phyloP scores from a whole-genome alignment of 2,329 filamentous ascomycete genomes.

The Pseudogymnoascus sp. region DNA sequence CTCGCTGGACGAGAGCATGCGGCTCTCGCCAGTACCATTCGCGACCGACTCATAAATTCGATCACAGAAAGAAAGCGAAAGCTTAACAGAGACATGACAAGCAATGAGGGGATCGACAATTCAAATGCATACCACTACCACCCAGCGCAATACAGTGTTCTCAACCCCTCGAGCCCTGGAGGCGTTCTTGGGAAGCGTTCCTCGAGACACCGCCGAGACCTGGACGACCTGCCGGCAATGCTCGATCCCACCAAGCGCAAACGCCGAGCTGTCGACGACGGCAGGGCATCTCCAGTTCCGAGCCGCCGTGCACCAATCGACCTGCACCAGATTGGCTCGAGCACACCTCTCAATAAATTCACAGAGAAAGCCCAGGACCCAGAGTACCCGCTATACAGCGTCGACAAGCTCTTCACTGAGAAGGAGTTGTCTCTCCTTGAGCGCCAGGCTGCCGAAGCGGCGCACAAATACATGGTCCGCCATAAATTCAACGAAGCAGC shows the following conservation, averaged over 20 bases:
- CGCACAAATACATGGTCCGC: conserved; percentile 52
- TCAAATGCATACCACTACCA: conserved; percentile 57
- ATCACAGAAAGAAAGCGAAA: conserved; percentile 57
- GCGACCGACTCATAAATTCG: conserved; percentile 58
- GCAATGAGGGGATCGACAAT: conserved; percentile 54
- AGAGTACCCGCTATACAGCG: conserved; percentile 50
- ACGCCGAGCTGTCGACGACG: conserved; percentile 50
- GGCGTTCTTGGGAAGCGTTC: conserved; percentile 55
- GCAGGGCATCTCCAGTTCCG: conserved; percentile 50
- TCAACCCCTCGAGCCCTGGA: conserved; percentile 55
- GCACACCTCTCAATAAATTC: conserved; percentile 51
- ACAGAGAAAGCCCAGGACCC: conserved; percentile 49
- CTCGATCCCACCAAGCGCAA: conserved; percentile 54
- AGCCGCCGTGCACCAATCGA: conserved; percentile 45
- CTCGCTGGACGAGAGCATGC: conserved; percentile 54
- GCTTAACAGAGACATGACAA: conserved; percentile 57
- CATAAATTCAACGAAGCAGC: conserved; percentile 30
- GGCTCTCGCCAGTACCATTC: conserved; percentile 50
- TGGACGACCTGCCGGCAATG: conserved; percentile 48
- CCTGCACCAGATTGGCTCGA: conserved; percentile 35
- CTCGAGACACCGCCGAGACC: conserved; percentile 49
- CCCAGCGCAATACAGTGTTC: conserved; percentile 58
- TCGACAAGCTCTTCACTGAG: conserved; percentile 63
- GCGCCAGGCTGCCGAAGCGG: conserved; percentile 51
- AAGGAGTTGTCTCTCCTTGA: conserved; percentile 60